These are phyloP conservation scores for Dipteronia sinensis DNA, from an alignment of 345 rosid genomes.

Conservation along the genomic window DNA sequence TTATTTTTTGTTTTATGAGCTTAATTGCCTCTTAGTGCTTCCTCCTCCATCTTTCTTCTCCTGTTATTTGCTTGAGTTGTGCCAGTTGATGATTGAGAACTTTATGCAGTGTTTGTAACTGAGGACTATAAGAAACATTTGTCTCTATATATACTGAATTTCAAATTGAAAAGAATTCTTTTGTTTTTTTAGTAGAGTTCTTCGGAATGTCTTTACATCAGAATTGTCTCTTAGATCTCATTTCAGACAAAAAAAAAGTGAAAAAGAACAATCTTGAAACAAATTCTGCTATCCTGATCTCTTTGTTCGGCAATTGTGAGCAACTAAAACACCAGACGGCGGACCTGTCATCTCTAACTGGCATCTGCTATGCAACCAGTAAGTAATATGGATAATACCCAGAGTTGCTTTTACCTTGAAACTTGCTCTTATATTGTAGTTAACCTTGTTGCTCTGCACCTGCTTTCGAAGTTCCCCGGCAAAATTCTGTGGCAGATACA, in stretches of 20 bases:
- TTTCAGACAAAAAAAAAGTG: conserved; percentile 19
- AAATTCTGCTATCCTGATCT: conserved; percentile 37
- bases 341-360: conserved; percentile 69
- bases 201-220: conserved; percentile 15
- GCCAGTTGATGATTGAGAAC: background rate
- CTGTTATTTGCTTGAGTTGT: background rate
- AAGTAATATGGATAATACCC: conserved; percentile 72
- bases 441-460: conserved; percentile 57
- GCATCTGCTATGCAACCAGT: conserved; percentile 79
- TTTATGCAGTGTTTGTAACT: background rate
- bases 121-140: background rate
- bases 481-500: conserved; percentile 64
- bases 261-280: conserved; percentile 6
- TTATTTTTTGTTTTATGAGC: background rate
- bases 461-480: conserved; percentile 68
- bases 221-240: conserved; percentile 16
- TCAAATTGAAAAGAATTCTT: background rate
- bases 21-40: background rate
- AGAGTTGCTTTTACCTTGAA: conserved; percentile 69
- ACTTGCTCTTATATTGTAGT: conserved; percentile 59
- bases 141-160: background rate
- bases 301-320: conserved; percentile 60
- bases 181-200: background rate
- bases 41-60: background rate
- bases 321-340: conserved; percentile 67